These are phyloP conservation scores for Sanghuangporus sanghuang DNA, from an alignment of 1,284 basidiomycete species.

Conservation along the genomic window DNA sequence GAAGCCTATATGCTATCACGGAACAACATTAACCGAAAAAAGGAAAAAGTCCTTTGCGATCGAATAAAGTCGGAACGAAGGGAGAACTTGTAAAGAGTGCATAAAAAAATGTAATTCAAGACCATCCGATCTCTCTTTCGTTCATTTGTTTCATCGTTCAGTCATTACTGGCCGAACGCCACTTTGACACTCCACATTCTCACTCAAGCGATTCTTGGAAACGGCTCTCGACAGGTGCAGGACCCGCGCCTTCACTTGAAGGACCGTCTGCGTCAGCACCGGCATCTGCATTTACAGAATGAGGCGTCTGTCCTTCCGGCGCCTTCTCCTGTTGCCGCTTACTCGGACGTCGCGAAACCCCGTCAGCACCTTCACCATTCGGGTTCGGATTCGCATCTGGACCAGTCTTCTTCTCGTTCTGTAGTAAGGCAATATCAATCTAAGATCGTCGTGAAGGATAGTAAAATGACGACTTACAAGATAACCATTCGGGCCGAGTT, in stretches of 20 bases:
- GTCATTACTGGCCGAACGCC: neutral
- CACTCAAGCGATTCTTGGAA: slow-evolving; percentile 29
- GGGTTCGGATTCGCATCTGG: slow-evolving; percentile 12
- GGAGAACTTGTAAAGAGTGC: too few relatives aligned
- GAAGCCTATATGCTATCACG: too few relatives aligned
- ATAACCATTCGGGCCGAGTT: slow-evolving; percentile 66
- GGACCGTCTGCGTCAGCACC: slow-evolving; percentile 19
- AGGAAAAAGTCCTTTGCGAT: too few relatives aligned
- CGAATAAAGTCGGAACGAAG: too few relatives aligned
- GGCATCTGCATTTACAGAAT: slow-evolving; percentile 21
- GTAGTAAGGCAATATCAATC: neutral
- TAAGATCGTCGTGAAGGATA: slow-evolving; percentile 9
- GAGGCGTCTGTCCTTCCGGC: slow-evolving; percentile 47
- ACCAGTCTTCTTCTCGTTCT: slow-evolving; percentile 38
- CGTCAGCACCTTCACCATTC: slow-evolving; percentile 25
- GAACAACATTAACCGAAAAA: too few relatives aligned
- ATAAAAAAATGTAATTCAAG: too few relatives aligned
- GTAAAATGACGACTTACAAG: slow-evolving; percentile 44
- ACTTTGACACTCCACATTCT: neutral
- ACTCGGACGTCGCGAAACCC: slow-evolving; percentile 40
- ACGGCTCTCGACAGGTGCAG: slow-evolving; percentile 37
- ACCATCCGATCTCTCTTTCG: neutral
- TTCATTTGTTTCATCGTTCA: neutral
- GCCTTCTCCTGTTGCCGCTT: slow-evolving; percentile 69
- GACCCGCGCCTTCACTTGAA: slow-evolving; percentile 24